Percentiles rank a stretch among this genome's conserved stretches.
Conservation (phyloP, 352 stramenopile species). For the Phytophthora ramorum region DNA sequence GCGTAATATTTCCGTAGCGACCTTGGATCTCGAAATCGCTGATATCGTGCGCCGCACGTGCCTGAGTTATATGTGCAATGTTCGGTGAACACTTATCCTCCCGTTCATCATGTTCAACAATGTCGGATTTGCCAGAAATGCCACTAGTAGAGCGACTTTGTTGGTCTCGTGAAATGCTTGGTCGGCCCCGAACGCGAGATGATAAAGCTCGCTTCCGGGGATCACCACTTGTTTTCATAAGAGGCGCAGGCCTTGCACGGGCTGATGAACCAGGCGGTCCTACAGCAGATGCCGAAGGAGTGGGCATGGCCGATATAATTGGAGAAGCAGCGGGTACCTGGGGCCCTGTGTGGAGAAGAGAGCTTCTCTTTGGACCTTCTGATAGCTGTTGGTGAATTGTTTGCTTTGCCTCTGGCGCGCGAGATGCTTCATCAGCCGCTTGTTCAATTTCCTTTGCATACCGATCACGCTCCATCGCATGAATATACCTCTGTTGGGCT, state of each 20-base stretch:
- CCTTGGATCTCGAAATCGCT: conserved; percentile 49
- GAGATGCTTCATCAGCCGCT: conserved; percentile 29
- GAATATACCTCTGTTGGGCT: conserved; percentile 20
- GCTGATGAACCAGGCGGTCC: background rate
- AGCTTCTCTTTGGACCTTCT: conserved; percentile 12
- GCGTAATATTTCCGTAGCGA: conserved; percentile 39
- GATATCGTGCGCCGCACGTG: conserved; percentile 33
- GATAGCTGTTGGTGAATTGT: background rate
- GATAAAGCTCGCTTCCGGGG: conserved; percentile 33
- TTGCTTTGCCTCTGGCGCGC: conserved; percentile 5
- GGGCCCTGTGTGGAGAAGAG: conserved; percentile 1
- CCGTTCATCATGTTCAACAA: conserved; percentile 15
- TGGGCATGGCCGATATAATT: background rate
- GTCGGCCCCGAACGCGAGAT: conserved; percentile 25
- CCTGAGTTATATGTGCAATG: conserved; percentile 36
- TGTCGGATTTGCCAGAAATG: conserved; percentile 16
- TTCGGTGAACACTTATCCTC: conserved; percentile 28
- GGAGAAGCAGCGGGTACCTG: conserved; percentile 1
- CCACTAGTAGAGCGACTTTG: conserved; percentile 19
- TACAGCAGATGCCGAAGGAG: background rate
- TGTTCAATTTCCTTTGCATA: conserved; percentile 39
- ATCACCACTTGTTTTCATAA: conserved; percentile 17
- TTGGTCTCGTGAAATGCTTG: conserved; percentile 24
- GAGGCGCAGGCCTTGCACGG: background rate
- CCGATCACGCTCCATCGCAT: conserved; percentile 36